Percentiles rank a stretch among this genome's conserved stretches.
These are phyloP conservation scores for Podospora anserina DNA, from an alignment of 495 filamentous ascomycete species.

Conservation along the genomic window DNA sequence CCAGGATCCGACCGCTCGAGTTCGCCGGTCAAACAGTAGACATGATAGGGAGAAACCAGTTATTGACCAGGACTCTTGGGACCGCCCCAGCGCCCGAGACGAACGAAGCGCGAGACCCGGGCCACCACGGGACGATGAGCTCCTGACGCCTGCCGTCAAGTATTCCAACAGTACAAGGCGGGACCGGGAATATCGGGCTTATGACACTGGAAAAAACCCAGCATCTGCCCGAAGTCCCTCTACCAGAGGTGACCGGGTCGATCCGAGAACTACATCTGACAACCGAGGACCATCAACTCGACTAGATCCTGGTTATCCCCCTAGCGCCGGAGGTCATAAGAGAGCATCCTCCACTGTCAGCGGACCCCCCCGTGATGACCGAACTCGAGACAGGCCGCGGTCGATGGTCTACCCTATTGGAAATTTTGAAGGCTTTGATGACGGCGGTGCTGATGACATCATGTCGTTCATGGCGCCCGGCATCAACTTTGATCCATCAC, in stretches of 20 bases:
- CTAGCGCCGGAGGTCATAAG: conserved; percentile 12
- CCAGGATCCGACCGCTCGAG: conserved; percentile 1
- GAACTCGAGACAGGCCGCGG: conserved; percentile 12
- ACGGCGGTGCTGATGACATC: conserved; percentile 22
- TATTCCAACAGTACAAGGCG: conserved; percentile 33
- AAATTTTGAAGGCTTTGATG: conserved; percentile 3
- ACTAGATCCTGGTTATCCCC: conserved; percentile 13
- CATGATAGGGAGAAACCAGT: conserved; percentile 25
- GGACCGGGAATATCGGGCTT: conserved; percentile 37
- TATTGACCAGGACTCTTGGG: conserved; percentile 23
- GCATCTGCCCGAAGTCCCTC: conserved; percentile 18
- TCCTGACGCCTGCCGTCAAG: conserved; percentile 35
- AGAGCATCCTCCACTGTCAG: conserved; percentile 23
- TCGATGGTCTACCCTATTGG: conserved; percentile 15
- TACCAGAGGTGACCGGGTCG: conserved; percentile 16
- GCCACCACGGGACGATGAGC: conserved; percentile 30
- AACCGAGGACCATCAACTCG: conserved; percentile 20
- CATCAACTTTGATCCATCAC: conserved; percentile 14
- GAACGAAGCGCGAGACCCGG: conserved; percentile 11
- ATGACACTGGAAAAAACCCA: conserved; percentile 25
- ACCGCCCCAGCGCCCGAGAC: conserved; percentile 10
- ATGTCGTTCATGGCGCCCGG: conserved; percentile 33
- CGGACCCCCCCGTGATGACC: conserved; percentile 1
- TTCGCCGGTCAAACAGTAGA: conserved; percentile 23
- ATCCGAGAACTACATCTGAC: conserved; percentile 17